Percentiles rank a stretch among this genome's conserved stretches.
These are phyloP conservation scores for Microdochium paspali DNA, from an alignment of 2,329 filamentous ascomycete species.

Conservation along the genomic window DNA sequence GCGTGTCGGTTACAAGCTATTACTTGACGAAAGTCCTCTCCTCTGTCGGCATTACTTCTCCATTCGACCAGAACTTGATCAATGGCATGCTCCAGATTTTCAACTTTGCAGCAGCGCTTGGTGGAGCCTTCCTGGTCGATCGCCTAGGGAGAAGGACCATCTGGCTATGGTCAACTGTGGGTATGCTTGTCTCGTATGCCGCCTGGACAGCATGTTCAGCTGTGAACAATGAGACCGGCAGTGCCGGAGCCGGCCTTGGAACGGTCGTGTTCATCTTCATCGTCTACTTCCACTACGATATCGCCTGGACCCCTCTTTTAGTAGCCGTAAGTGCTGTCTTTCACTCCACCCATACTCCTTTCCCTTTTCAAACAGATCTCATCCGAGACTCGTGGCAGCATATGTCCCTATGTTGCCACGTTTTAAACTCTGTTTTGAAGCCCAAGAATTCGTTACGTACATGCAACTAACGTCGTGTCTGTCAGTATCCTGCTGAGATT, in stretches of 20 bases:
- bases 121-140: slow-evolving; percentile 28
- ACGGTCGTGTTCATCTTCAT: slow-evolving; percentile 39
- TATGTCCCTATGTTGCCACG: too few species aligned
- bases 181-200: slow-evolving; percentile 25
- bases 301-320: slow-evolving; percentile 36
- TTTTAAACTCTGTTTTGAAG: too few species aligned
- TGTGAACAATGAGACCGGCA: slow-evolving; percentile 14
- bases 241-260: slow-evolving; percentile 25
- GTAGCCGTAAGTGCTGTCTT: slow-evolving; percentile 14
- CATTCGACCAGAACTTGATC: slow-evolving; percentile 25
- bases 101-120: slow-evolving; percentile 24
- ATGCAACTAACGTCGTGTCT: background rate
- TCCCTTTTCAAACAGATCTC: too few species aligned
- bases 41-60: slow-evolving; percentile 22
- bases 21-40: slow-evolving; percentile 23
- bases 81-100: slow-evolving; percentile 22
- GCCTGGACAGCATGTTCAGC: slow-evolving; percentile 29
- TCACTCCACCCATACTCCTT: background rate
- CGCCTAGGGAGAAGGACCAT: slow-evolving; percentile 30
- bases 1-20: slow-evolving; percentile 22
- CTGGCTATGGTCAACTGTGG: slow-evolving; percentile 24
- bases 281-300: slow-evolving; percentile 34
- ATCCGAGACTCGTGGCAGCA: too few species aligned
- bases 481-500: slow-evolving; percentile 27
- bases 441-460: too few species aligned